These are phyloP conservation scores for Aspergillus brasiliensis DNA, from an alignment of 2,329 filamentous ascomycete species.

Conservation along the genomic window DNA sequence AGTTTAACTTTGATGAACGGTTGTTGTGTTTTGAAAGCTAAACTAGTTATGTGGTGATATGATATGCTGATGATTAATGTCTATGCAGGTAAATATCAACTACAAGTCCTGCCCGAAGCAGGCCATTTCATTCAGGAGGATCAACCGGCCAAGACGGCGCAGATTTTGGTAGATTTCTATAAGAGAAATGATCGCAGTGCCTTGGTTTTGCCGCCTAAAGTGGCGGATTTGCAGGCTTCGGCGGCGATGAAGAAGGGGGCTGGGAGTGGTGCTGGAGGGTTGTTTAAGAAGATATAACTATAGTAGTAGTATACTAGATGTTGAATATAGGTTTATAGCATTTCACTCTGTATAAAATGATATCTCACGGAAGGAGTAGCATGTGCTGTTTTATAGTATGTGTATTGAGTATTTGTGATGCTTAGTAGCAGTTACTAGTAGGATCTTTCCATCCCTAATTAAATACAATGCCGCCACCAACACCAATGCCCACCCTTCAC, in stretches of 20 bases:
- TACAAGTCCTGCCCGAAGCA: slow-evolving; percentile 91
- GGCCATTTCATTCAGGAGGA: slow-evolving; percentile 98
- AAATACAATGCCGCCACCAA: slow-evolving; percentile 14
- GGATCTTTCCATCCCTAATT: too few species aligned
- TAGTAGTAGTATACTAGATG: neutral
- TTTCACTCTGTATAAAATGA: neutral
- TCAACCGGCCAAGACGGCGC: slow-evolving; percentile 83
- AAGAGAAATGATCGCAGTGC: slow-evolving; percentile 83
- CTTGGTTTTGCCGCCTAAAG: slow-evolving; percentile 87
- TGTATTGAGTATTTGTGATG: too few species aligned
- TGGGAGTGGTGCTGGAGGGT: slow-evolving; percentile 12
- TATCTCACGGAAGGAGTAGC: too few species aligned
- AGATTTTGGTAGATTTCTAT: slow-evolving; percentile 86
- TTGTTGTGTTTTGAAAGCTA: too few species aligned
- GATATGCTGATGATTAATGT: neutral
- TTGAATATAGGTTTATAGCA: neutral
- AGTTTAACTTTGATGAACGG: neutral
- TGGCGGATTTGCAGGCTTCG: slow-evolving; percentile 65
- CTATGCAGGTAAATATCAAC: slow-evolving; percentile 80
- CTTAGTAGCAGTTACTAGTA: neutral
- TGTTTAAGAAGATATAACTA: slow-evolving; percentile 8
- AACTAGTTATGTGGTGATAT: too few species aligned
- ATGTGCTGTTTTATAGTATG: too few species aligned
- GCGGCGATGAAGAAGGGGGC: slow-evolving; percentile 43
- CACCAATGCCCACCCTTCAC: slow-evolving; percentile 15